Evolutionary conservation across 768 basidiomycete genomes (phyloP), one percentile per base, ranked within the genome.

Genomic region (Agaricus subrufescens): DNA sequence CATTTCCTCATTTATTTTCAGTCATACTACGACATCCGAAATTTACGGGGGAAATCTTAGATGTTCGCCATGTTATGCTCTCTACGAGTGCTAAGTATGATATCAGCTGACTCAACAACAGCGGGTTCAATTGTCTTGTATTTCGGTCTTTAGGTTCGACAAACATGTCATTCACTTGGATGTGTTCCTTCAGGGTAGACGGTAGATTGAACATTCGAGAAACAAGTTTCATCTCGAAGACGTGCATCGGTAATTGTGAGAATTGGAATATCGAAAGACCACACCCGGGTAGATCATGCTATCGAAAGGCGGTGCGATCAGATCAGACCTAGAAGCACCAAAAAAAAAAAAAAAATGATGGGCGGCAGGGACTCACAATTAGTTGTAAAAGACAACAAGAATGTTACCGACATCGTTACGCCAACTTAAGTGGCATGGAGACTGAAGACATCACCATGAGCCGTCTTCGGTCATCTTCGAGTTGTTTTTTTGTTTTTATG

Each of bases 241-340:
- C 92, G 91, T 0, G 78, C 82, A 23, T 80, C 72, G 2, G 81
- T 75, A 52, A 97, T 84, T 10, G 69, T 63, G 39, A 96, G 76
- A 40, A 85, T 81, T 19, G 89, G 91, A 53, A 82, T 19, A 19
- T 19, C 19, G 83, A 40, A 94, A 84, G 0, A 92, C 95, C n/a
- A 97, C 81, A n/a, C 94, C 92, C 2, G 93, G 91, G 1, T 96
- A 81, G 61, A 96, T 91, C 25, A 89, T 88, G 31, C 94, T 92
- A 64, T 89, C 91, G 58, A 95, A 72, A 7, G 89, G 83, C 0
- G 94, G 90, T 0, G 94, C 97, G 54, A 91, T 69, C 54, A 95
- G 73, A 59, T 94, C 56, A 86, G 60, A 29, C 79, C 87, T 88
- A 62, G 9, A 44, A 48, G 34, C 19, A 27, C 31, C 23, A 31